Conservation (phyloP, 805 yeast species). For the Candida endomychidarum region DNA sequence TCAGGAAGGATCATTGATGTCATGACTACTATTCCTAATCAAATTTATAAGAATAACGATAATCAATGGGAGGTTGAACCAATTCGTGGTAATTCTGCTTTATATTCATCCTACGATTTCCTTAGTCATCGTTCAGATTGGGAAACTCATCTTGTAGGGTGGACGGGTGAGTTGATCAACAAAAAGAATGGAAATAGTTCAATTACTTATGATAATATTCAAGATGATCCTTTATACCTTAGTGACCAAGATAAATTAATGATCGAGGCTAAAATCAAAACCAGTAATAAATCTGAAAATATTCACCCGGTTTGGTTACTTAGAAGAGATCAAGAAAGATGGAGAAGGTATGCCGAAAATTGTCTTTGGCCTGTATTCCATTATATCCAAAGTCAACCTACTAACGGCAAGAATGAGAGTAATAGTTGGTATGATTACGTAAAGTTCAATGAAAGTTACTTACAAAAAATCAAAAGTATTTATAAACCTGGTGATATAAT, state of each 20-base stretch:
- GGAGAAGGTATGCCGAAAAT: slow-evolving; percentile 90
- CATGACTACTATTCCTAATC: slow-evolving; percentile 67
- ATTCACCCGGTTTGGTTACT: slow-evolving; percentile 89
- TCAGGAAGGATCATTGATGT: slow-evolving; percentile 69
- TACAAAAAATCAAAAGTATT: slow-evolving; percentile 67
- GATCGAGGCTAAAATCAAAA: slow-evolving; percentile 48
- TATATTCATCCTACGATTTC: slow-evolving; percentile 71
- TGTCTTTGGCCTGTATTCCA: slow-evolving; percentile 94
- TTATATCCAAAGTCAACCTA: slow-evolving; percentile 77
- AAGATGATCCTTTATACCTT: slow-evolving; percentile 63
- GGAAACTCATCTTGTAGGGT: slow-evolving; percentile 86
- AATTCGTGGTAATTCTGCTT: slow-evolving; percentile 79
- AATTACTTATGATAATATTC: slow-evolving; percentile 29
- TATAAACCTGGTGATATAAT: slow-evolving; percentile 88
- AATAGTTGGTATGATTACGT: slow-evolving; percentile 87
- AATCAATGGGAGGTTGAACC: slow-evolving; percentile 60
- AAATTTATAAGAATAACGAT: slow-evolving; percentile 39
- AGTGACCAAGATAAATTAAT: slow-evolving; percentile 53
- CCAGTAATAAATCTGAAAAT: slow-evolving; percentile 46
- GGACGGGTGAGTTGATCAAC: slow-evolving; percentile 86
- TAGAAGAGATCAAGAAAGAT: slow-evolving; percentile 72
- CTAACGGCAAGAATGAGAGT: slow-evolving; percentile 67
- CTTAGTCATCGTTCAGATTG: slow-evolving; percentile 68
- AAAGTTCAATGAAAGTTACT: slow-evolving; percentile 85
- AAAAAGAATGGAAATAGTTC: slow-evolving; percentile 21